These are phyloP conservation scores for Salix viminalis DNA, from an alignment of 345 rosid genomes.

Conservation along the genomic window DNA sequence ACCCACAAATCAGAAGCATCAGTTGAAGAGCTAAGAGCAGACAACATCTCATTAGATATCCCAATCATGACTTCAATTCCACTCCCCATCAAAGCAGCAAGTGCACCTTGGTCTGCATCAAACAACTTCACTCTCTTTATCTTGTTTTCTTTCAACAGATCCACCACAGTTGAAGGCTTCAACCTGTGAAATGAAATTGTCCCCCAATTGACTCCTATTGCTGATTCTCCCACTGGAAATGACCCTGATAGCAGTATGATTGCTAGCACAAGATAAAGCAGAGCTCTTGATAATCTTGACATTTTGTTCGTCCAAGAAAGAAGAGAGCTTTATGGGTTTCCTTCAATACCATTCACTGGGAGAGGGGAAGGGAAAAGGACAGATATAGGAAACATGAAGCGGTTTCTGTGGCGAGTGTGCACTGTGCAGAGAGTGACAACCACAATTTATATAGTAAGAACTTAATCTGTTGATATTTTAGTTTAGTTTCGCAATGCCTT, in stretches of 20 bases:
- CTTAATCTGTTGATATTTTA: neutral
- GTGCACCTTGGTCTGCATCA: conserved; percentile 63
- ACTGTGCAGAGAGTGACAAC: neutral
- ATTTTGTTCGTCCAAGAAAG: conserved; percentile 13
- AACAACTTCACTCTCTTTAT: conserved; percentile 80
- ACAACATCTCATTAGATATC: conserved; percentile 78
- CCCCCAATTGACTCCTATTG: conserved; percentile 96
- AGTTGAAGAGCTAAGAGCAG: conserved; percentile 46
- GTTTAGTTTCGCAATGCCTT: neutral
- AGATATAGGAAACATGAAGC: neutral
- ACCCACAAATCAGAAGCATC: conserved; percentile 72
- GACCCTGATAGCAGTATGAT: conserved; percentile 16
- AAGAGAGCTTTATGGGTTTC: neutral
- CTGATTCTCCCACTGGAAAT: conserved; percentile 42
- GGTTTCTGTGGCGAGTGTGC: neutral
- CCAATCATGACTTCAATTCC: conserved; percentile 92
- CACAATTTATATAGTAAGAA: neutral
- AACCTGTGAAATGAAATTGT: conserved; percentile 60
- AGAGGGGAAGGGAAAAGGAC: neutral
- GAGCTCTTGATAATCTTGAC: conserved; percentile 17
- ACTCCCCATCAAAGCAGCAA: conserved; percentile 57
- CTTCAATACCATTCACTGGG: neutral
- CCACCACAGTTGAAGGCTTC: conserved; percentile 83
- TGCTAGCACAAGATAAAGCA: neutral
- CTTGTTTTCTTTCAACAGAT: conserved; percentile 74